Evolutionary conservation across 2,329 filamentous ascomycete species (phyloP), one percentile per base, ranked within the genome.

Genomic region (Alternaria conjuncta): DNA sequence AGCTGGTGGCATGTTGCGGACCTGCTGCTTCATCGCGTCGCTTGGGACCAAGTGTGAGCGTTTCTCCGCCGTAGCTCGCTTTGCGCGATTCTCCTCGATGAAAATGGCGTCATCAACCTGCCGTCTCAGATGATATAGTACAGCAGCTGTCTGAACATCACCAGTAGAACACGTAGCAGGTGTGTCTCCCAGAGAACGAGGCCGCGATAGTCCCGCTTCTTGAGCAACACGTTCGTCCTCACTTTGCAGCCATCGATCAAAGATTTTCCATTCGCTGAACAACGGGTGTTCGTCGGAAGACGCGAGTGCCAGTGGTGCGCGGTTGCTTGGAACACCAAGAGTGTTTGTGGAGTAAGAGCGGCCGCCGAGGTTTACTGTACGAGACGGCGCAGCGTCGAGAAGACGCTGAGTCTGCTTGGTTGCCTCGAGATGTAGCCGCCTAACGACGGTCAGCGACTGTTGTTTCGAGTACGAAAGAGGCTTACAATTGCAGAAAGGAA

Each of bases 61-160:
- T 44, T 65, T 69, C 23, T 74, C 75, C 1, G 68, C 63, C 9
- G 71, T 71, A 1, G 64, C 58, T 12, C 75, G 60, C 61, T 78
- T 78, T 41, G 67, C 68, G 11, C 74, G 72, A 46, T 77, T 78
- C 47, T 78, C 75, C 54, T 75, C 71, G 10, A 78, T 69, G 20
- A 71, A 49, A 9, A 77, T 73, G 4, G 74, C 75, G 51, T 76
- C 75, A 50, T 78, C 75, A 6, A 77, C 61, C 47, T 78, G 73
- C 45, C 70, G 64, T 44, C 71, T 65, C 9, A 77, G 56, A 32
- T 73, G 75, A 43, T 75, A 73, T 3, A 77, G 56, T 12, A 72
- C 69, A 8, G 71, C 71, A 43, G 72, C 74, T 2, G 70, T 74
- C 36, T 75, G 70, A 6, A 64, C 65, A 64, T 78, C 71, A 6